Evolutionary conservation across 768 basidiomycete genomes (phyloP).

Genomic region (Lyophyllum decastes): DNA sequence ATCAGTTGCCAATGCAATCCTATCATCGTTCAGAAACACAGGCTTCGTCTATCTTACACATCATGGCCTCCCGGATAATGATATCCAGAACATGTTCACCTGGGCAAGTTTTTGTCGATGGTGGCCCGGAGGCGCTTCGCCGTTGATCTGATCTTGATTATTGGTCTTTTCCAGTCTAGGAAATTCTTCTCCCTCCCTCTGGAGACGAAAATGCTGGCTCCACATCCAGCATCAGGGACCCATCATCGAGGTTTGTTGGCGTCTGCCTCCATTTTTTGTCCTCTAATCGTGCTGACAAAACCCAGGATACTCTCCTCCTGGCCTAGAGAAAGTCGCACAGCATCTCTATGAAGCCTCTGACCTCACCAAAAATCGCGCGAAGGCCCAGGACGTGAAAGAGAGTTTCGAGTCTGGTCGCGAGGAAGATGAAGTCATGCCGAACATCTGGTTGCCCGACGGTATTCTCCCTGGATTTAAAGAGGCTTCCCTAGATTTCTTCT

Average conservation of each 20-base stretch:
- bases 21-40: conserved; percentile 43
- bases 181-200: conserved; percentile 38
- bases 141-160: background rate
- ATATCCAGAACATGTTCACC: conserved; percentile 40
- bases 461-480: conserved; percentile 55
- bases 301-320: conserved; percentile 39
- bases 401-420: conserved; percentile 59
- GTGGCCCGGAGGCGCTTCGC: too few relatives aligned
- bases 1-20: conserved; percentile 38
- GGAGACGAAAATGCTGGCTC: conserved; percentile 43
- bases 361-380: conserved; percentile 25
- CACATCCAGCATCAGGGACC: conserved; percentile 44
- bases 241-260: conserved; percentile 41
- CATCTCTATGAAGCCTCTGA: conserved; percentile 34
- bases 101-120: conserved; percentile 32
- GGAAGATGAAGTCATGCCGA: conserved; percentile 44
- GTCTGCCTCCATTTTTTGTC: too few relatives aligned
- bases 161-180: conserved; percentile 31
- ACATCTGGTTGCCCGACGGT: conserved; percentile 59
- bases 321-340: conserved; percentile 40
- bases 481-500: conserved; percentile 52
- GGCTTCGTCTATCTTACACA: conserved; percentile 53
- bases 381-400: conserved; percentile 47
- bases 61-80: conserved; percentile 37
- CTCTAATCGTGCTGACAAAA: background rate